phyloP scores from a whole-genome alignment of 495 filamentous ascomycete species.

The Xylaria castorea region DNA sequence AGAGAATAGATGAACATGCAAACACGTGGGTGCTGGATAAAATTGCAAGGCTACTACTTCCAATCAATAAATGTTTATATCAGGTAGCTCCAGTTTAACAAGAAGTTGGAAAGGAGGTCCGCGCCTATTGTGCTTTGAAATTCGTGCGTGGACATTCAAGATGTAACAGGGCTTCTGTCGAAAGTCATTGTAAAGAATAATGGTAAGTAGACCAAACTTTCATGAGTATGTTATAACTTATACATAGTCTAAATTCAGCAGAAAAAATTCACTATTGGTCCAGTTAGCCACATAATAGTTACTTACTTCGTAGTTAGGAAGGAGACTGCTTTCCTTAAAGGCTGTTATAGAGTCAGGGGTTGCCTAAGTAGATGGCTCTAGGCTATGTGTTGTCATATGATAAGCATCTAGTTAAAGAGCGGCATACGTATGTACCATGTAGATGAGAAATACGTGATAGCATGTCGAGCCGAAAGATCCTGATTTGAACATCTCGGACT shows the following conservation, averaged over 20 bases:
- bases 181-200: neutral
- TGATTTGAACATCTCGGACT: neutral
- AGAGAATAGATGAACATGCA: neutral
- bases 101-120: neutral
- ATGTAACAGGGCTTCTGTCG: neutral
- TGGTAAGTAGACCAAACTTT: neutral
- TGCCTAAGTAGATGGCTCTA: neutral
- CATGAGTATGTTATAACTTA: neutral
- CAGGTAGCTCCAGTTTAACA: neutral
- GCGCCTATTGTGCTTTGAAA: neutral
- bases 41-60: neutral
- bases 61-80: neutral
- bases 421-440: neutral
- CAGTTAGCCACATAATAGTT: neutral
- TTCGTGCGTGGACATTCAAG: neutral
- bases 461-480: neutral
- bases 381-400: neutral
- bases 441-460: neutral
- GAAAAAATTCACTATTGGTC: neutral
- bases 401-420: neutral
- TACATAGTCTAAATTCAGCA: neutral
- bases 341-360: neutral
- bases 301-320: too few relatives aligned
- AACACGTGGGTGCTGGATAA: neutral
- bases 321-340: neutral